phyloP scores from a whole-genome alignment of 2,329 filamentous ascomycete genomes.

The Tolypocladium sp. region DNA sequence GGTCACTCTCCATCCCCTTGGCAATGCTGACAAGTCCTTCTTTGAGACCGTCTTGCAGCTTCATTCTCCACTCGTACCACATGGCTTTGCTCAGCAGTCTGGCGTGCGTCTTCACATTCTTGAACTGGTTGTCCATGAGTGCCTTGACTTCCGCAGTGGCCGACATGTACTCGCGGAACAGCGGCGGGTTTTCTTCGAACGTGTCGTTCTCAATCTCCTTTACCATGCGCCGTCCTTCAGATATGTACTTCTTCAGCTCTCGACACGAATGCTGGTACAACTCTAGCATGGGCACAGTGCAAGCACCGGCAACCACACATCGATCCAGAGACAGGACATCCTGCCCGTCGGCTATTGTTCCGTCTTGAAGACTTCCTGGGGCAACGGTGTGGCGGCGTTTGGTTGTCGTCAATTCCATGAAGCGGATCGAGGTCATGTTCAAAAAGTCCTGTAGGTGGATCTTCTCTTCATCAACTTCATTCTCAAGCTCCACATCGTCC shows the following conservation, averaged over 20 bases:
- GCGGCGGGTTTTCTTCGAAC: constrained; percentile 77
- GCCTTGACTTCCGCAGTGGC: constrained; percentile 74
- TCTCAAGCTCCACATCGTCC: constrained; percentile 31
- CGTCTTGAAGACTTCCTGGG: constrained; percentile 38
- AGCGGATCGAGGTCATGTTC: constrained; percentile 90
- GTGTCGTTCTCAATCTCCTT: constrained; percentile 86
- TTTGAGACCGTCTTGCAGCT: constrained; percentile 71
- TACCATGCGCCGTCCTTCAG: constrained; percentile 81
- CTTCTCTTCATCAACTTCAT: constrained; percentile 44
- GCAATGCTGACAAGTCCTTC: constrained; percentile 69
- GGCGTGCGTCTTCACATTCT: constrained; percentile 91
- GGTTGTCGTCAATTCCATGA: constrained; percentile 97
- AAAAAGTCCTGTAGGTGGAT: constrained; percentile 89
- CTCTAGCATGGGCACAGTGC: constrained; percentile 86
- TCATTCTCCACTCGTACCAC: constrained; percentile 98
- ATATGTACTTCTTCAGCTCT: constrained; percentile 94
- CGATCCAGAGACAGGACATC: constrained; percentile 58
- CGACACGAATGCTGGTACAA: constrained; percentile 93
- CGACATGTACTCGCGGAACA: constrained; percentile 86
- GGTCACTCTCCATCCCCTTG: constrained; percentile 69
- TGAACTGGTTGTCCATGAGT: constrained; percentile 93
- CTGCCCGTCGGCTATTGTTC: constrained; percentile 27
- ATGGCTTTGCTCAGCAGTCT: constrained; percentile 85
- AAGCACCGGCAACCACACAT: constrained; percentile 80
- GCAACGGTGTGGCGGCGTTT: constrained; percentile 81